These are phyloP conservation scores for Asclepias syriaca DNA, from an alignment of 257 asterid species.

Conservation along the genomic window DNA sequence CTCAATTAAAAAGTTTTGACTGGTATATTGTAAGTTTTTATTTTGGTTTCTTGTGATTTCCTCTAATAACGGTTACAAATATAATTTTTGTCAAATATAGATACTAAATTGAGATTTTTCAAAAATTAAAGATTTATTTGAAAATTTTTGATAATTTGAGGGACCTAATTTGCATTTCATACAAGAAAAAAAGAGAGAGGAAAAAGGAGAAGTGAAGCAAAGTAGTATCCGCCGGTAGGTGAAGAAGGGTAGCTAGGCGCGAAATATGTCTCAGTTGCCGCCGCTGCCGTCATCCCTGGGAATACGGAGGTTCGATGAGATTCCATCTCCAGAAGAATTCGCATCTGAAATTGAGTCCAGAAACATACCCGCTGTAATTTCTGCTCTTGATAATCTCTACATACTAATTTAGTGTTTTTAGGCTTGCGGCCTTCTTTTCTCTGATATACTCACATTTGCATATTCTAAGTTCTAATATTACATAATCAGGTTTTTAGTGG, in stretches of 20 bases:
- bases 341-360: slow-evolving; percentile 54
- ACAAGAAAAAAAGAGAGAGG: too few relatives aligned
- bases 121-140: too few relatives aligned
- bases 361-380: slow-evolving; percentile 61
- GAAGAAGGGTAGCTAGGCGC: not conserved
- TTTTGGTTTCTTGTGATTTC: too few relatives aligned
- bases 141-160: too few relatives aligned
- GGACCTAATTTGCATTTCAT: too few relatives aligned
- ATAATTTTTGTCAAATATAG: too few relatives aligned
- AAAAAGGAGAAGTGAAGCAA: not conserved
- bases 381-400: not conserved
- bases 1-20: too few relatives aligned
- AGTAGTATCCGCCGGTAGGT: not conserved
- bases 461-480: not conserved
- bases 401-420: not conserved
- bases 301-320: slow-evolving; percentile 35
- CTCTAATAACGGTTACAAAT: too few relatives aligned
- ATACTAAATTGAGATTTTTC: too few relatives aligned
- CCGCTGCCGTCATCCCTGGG: slow-evolving; percentile 18
- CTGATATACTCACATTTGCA: not conserved
- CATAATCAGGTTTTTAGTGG: slow-evolving; percentile 56
- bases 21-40: too few relatives aligned
- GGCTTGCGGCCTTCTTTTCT: not conserved
- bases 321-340: slow-evolving; percentile 69
- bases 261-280: not conserved